Conservation (phyloP, 2,329 filamentous ascomycete genomes). For the Paracoccidioides lutzii region DNA sequence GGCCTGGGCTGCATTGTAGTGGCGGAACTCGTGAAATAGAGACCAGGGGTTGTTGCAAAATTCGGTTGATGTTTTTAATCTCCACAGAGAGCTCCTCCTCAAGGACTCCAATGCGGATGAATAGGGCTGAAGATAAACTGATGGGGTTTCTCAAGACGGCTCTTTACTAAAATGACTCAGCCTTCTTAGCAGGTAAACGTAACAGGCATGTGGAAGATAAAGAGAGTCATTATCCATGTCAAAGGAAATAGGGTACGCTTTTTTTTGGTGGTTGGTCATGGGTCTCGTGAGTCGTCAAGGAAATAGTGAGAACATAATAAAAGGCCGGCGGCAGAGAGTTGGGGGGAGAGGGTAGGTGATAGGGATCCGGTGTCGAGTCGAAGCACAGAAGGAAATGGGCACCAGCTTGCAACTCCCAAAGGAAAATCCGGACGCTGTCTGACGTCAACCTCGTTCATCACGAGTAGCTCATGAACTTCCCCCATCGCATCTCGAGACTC, state of each 20-base stretch:
- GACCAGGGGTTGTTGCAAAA: no score
- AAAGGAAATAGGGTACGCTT: background rate
- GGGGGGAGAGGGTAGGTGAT: background rate
- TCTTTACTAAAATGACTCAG: background rate
- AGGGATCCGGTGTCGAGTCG: background rate
- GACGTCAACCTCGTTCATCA: constrained; percentile 5
- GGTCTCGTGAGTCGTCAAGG: background rate
- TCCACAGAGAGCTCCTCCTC: no score
- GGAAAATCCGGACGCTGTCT: no score
- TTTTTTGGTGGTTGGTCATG: background rate
- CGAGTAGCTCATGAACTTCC: constrained; percentile 26
- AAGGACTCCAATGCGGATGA: no score
- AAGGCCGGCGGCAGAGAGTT: background rate
- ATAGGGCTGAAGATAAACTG: no score
- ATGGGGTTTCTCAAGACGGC: no score
- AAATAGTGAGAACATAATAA: background rate
- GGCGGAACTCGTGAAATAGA: no score
- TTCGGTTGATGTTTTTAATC: no score
- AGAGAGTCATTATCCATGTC: background rate
- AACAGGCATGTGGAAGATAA: background rate
- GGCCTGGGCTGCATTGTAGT: no score
- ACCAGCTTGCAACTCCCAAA: background rate
- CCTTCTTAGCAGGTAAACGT: no score
- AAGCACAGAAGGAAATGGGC: background rate
- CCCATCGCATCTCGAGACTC: constrained; percentile 29